A percentile compares a stretch with the other conserved stretches of the same genome.
Evolutionary conservation across 2,329 filamentous ascomycete species (phyloP).

Genomic region (Chrysosporium keratinophilum): DNA sequence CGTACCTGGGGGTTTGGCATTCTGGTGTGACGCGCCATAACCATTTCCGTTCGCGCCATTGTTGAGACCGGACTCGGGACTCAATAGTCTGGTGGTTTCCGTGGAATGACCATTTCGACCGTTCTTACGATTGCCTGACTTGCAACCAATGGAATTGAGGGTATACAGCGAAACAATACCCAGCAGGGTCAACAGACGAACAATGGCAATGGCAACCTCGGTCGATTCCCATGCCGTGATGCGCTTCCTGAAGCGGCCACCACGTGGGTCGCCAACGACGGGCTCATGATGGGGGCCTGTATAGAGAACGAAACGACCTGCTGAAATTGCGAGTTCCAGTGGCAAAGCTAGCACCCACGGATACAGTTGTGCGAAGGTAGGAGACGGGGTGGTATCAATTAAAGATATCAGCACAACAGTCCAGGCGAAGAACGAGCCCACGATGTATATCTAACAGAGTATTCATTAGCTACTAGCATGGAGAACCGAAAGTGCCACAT

Average conservation of each 20-base stretch:
- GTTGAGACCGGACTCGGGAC: conserved; percentile 27
- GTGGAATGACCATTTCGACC: conserved; percentile 25
- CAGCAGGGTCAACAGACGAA: conserved; percentile 58
- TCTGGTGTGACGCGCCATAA: conserved; percentile 43
- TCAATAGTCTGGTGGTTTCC: conserved; percentile 36
- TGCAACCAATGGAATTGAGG: conserved; percentile 38
- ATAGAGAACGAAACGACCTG: conserved; percentile 58
- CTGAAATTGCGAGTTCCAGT: conserved; percentile 63
- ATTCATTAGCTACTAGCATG: conserved; percentile 8
- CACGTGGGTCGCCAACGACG: conserved; percentile 40
- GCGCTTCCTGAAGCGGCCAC: conserved; percentile 32
- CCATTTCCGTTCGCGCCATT: conserved; percentile 39
- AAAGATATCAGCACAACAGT: conserved; percentile 76
- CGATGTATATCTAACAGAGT: conserved; percentile 63
- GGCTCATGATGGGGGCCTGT: conserved; percentile 56
- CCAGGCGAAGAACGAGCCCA: conserved; percentile 78
- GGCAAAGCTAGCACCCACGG: conserved; percentile 67
- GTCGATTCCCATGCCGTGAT: conserved; percentile 36
- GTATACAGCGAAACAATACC: conserved; percentile 52
- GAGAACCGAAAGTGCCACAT: conserved; percentile 28
- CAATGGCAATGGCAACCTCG: conserved; percentile 47
- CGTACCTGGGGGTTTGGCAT: conserved; percentile 33
- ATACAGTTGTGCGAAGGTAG: conserved; percentile 65
- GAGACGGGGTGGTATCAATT: conserved; percentile 70
- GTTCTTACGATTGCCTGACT: conserved; percentile 29